Evolutionary conservation across 805 yeast species (phyloP), one percentile per base, ranked within the genome.

Genomic region (Ogataea henricii): DNA sequence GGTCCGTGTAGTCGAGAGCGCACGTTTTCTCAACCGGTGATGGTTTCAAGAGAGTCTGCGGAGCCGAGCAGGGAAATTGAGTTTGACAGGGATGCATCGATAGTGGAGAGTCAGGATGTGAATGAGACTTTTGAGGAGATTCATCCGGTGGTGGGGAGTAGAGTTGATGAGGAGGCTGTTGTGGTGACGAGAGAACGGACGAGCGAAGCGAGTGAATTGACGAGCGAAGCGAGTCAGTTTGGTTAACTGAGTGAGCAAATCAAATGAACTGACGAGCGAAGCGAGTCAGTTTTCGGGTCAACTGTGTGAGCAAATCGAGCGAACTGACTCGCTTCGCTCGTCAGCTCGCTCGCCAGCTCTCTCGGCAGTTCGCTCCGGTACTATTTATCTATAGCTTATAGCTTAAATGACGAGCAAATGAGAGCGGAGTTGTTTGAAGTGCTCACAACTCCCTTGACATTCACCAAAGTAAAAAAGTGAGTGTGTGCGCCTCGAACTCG

Each of bases 111-210:
- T 14, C 42, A 40, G 17, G 58, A 57, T 14, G 48, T 51, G 22
- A 55, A 48, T 38, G 67, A 63, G 40, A 54, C 58, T 6, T 63
- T 62, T 49, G 66, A 63, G 39, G 60, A 60, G 45, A 58, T 63
- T 16, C 47, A 38, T n/a, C 46, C 35, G 12, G 55, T 48, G 22
- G 40, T 51, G 6, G 51, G 39, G n/a, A 40, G 45, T 36, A 44
- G 39, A 43, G 32, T 48, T 8, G 61, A 56, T 5, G 42, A 29
- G 8, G 62, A 54, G 27, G 57, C 54, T 37, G 60, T 59, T 3
- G 55, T 57, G 5, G 49, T 58, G 21, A 51, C 54, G 9, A 44
- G 37, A 18, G 10, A 23, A 34, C 23, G n/a, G 37, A n/a, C 10
- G 39, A 36, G 27, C 25, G 27, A 23, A 16, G 21, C 30, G 40